A percentile compares a stretch with the other conserved stretches of the same genome.
Conservation (phyloP, 371 early-diverging fungal species). For the Basidiobolus meristosporus region DNA sequence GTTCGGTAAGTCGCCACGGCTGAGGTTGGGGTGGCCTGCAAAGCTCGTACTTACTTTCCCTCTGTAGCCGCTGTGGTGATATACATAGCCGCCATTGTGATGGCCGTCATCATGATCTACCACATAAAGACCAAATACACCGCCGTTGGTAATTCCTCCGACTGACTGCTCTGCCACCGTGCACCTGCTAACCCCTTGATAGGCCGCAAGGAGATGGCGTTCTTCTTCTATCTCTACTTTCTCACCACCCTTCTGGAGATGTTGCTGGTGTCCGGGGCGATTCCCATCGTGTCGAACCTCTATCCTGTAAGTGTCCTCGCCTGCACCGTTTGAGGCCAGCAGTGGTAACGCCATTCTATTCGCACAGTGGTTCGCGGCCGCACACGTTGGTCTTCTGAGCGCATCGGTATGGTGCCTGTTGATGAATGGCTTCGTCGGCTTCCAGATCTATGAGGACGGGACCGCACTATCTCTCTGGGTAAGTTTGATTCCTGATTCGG, state of each 20-base stretch:
- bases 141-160: conserved; percentile 62
- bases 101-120: conserved; percentile 94
- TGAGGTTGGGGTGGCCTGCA: too few species aligned
- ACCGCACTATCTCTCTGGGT: conserved; percentile 80
- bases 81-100: conserved; percentile 76
- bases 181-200: background rate
- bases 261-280: conserved; percentile 69
- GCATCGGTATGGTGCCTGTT: conserved; percentile 81
- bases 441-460: conserved; percentile 94
- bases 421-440: conserved; percentile 87
- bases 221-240: conserved; percentile 92
- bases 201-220: conserved; percentile 91
- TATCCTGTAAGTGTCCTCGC: conserved; percentile 77
- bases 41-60: background rate
- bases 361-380: conserved; percentile 67
- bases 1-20: conserved; percentile 30
- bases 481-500: too few species aligned
- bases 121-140: conserved; percentile 93
- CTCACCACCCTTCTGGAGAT: conserved; percentile 66
- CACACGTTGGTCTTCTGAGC: conserved; percentile 58
- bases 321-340: too few species aligned
- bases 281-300: conserved; percentile 51
- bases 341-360: background rate
- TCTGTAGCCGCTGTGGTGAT: conserved; percentile 57
- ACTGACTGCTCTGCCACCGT: background rate